Conservation (phyloP, 2,329 filamentous ascomycete genomes). For the Talaromyces sp. region DNA sequence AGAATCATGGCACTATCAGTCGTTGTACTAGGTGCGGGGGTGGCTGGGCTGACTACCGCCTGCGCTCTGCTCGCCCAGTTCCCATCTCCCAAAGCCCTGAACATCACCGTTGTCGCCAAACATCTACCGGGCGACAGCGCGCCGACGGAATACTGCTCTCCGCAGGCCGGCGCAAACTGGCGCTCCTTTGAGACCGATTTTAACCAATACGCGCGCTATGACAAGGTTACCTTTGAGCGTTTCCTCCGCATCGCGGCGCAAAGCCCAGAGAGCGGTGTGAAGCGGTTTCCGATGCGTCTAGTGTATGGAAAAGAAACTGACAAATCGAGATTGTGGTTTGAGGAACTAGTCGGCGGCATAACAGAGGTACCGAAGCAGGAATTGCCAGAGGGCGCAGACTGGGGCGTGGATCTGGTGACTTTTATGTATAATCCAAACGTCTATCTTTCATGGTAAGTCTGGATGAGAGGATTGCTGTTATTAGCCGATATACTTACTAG, state of each 20-base stretch:
- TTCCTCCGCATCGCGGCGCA: conserved; percentile 7
- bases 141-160: conserved; percentile 11
- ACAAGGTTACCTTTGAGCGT: conserved; percentile 10
- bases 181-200: conserved; percentile 7
- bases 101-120: conserved; percentile 11
- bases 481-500: background rate
- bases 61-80: conserved; percentile 54
- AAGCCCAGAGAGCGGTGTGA: conserved; percentile 9
- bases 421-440: conserved; percentile 9
- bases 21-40: conserved; percentile 48
- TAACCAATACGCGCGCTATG: conserved; percentile 5
- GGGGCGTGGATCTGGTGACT: conserved; percentile 9
- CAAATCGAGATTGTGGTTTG: conserved; percentile 1
- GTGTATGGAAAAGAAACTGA: background rate
- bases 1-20: background rate
- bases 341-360: conserved; percentile 8
- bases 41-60: conserved; percentile 74
- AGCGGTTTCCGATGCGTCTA: conserved; percentile 6
- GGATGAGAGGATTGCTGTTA: background rate
- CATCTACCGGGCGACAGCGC: conserved; percentile 10
- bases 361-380: conserved; percentile 6
- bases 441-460: conserved; percentile 9
- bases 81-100: background rate
- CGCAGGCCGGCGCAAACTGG: conserved; percentile 12
- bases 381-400: conserved; percentile 9